Evolutionary conservation across 2,329 filamentous ascomycete species (phyloP).

Genomic region (Aspergillus sergii): DNA sequence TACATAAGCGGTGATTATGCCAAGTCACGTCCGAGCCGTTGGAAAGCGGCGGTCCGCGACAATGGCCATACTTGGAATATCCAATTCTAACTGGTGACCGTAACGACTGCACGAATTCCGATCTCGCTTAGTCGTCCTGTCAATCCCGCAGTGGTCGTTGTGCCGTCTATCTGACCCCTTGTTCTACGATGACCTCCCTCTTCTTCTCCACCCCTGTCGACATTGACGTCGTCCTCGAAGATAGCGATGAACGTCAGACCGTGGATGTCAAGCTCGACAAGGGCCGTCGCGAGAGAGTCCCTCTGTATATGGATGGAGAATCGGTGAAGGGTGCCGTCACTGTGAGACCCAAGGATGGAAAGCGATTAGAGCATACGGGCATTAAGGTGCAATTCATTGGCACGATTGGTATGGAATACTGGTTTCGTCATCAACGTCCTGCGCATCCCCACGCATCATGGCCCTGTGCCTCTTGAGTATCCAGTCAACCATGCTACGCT

Average conservation of each 20-base stretch:
- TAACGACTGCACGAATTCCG: constrained; percentile 9
- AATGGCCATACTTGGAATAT: not conserved
- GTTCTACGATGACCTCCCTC: constrained; percentile 81
- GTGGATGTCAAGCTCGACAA: constrained; percentile 99
- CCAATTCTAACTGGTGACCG: not conserved
- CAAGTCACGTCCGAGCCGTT: not conserved
- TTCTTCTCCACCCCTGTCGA: constrained; percentile 98
- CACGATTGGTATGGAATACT: constrained; percentile 73
- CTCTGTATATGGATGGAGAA: constrained; percentile 96
- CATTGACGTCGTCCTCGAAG: constrained; percentile 97
- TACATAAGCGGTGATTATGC: not conserved
- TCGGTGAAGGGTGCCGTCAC: constrained; percentile 97
- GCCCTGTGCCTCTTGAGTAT: not conserved
- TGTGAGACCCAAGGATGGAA: constrained; percentile 94
- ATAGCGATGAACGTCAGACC: constrained; percentile 89
- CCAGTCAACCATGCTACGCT: not conserved
- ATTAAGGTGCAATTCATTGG: constrained; percentile 99
- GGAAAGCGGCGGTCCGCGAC: not conserved
- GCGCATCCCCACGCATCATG: not conserved
- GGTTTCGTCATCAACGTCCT: not conserved
- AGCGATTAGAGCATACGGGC: constrained; percentile 94
- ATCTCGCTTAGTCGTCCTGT: constrained; percentile 17
- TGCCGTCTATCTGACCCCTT: constrained; percentile 1
- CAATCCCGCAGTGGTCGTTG: constrained; percentile 3
- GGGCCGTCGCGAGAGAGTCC: constrained; percentile 94